phyloP scores from a whole-genome alignment of 495 filamentous ascomycete genomes.

The Paragyromitra xinjiangensis region DNA sequence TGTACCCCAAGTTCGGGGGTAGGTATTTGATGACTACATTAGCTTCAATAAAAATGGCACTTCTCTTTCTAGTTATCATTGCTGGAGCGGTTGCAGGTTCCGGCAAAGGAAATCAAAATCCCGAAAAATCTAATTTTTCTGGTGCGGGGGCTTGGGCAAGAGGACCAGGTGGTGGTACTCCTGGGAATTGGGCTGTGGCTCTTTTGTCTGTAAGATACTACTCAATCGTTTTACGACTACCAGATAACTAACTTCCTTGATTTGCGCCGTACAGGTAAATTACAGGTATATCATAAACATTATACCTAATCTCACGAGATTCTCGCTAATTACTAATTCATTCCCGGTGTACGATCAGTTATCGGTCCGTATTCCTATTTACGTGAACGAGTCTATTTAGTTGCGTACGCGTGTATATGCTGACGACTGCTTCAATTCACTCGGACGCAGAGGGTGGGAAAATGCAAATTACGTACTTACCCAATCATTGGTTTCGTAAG shows the following conservation, averaged over 20 bases:
- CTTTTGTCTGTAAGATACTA: constrained; percentile 24
- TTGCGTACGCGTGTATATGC: constrained; percentile 4
- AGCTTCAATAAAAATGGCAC: constrained; percentile 63
- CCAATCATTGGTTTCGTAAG: not conserved
- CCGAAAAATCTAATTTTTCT: constrained; percentile 22
- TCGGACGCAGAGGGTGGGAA: constrained; percentile 57
- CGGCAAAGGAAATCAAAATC: constrained; percentile 30
- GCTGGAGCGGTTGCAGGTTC: constrained; percentile 58
- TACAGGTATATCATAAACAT: constrained; percentile 28
- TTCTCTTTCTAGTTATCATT: constrained; percentile 62
- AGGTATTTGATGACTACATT: constrained; percentile 64
- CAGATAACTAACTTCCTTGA: constrained; percentile 1
- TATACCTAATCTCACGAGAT: not conserved
- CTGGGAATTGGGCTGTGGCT: constrained; percentile 41
- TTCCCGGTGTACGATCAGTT: constrained; percentile 10
- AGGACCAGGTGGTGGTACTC: not conserved
- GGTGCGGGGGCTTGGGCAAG: constrained; percentile 17
- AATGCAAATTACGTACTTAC: constrained; percentile 60
- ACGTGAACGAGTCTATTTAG: constrained; percentile 38
- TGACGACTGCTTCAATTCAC: constrained; percentile 45
- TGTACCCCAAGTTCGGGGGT: constrained; percentile 61
- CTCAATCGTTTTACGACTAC: not conserved
- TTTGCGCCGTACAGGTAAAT: constrained; percentile 18
- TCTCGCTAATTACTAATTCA: not conserved
- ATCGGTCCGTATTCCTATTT: constrained; percentile 26